Base-by-base conservation (phyloP, 2,329 filamentous ascomycete genomes). In the Penicillium fuscoglaucum region DNA sequence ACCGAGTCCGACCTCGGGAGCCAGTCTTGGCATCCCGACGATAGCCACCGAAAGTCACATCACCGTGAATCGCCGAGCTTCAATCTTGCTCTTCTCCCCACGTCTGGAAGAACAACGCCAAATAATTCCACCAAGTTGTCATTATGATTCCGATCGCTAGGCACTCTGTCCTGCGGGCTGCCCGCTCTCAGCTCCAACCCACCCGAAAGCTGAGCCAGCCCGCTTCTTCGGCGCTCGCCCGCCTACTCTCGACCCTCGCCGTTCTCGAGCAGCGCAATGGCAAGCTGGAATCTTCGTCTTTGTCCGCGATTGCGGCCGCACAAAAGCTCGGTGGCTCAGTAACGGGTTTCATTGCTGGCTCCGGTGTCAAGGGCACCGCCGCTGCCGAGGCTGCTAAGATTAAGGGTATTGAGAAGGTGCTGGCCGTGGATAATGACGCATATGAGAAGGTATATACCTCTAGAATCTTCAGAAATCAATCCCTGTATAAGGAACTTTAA, bases 231-330 rank as follows among this genome's bases (percentile, higher is more conserved):
- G 81, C 84, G 61, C 78, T 89, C 64, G 82, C 83, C 68, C 85
- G 90, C 68, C 81, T 96, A 61, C 83, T 96, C 59, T 97, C 93
- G 51, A 95, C 93, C 37, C 84, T 99, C 57, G 93, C 93, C 46
- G 82, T 99, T 54, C 85, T 99, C 61, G 95, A 99, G 79, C 95
- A 98, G 78, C 87, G 88, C 70, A 90, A 96, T 70, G 95, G 95
- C 61, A 88, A 92, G 78, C 84, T 99, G 65, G 92, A 91, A 72
- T 78, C 84, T 61, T 88, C 90, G 24, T 97, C 93, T 6, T 81
- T 97, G 57, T 90, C 90, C 70, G 89, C 92, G 45, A 84, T 98
- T 59, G 90, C 90, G 9, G 95, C 95, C 9, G 93, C 92, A 21
- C 84, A 89, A 76, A 93, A 93, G 75, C 79, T 98, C 8, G 93